Base-by-base conservation (phyloP, 495 filamentous ascomycete species). In the Filosporella fistucella region DNA sequence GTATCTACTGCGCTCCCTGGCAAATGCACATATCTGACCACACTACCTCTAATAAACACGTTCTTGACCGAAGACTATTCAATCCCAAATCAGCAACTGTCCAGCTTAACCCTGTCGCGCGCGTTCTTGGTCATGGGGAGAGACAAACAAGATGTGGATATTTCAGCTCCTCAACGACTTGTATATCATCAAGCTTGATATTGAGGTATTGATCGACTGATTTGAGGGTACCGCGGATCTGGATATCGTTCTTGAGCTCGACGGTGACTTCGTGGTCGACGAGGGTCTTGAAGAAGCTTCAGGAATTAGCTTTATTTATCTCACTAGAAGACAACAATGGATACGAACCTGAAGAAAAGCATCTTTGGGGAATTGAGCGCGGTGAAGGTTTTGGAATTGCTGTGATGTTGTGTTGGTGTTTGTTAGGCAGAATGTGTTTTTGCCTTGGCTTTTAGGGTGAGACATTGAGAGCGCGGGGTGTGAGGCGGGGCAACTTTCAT, bases 171-270 rank as follows among this genome's bases (percentile, higher is more conserved):
- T 98, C 93, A 24, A 94, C 70, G 13, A 96, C 90, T 54, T 81
- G 76, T 54, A 97, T 90, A 62, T 96, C 86, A 62, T 98, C 91
- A 29, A 97, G 80, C 71, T 97, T 97, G 72, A 98, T 97, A 71
- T 98, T 98, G 54, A 98, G 82, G 68, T 90, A 98, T 66, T 97
- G 94, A 66, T 98, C 93, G 54, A 98, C 93, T 54, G 85, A 91
- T 72, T 96, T 97, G 52, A 98, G 78, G 17, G 82, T 91, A 49
- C 93, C 93, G 49, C 86, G 85, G 64, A 98, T 95, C 58, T 87
- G 86, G 54, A 98, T 91, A 68, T 98, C 93, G 67, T 98, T 98
- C 72, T 98, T 98, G 67, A 98, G 87, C 70, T 97, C 93, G 66
- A 98, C 89, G 30, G 89, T 97, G 44, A 82, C 79, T 71, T 91